These are phyloP conservation scores for Antarctomyces pellizariae DNA, from an alignment of 495 filamentous ascomycete genomes.

Conservation along the genomic window DNA sequence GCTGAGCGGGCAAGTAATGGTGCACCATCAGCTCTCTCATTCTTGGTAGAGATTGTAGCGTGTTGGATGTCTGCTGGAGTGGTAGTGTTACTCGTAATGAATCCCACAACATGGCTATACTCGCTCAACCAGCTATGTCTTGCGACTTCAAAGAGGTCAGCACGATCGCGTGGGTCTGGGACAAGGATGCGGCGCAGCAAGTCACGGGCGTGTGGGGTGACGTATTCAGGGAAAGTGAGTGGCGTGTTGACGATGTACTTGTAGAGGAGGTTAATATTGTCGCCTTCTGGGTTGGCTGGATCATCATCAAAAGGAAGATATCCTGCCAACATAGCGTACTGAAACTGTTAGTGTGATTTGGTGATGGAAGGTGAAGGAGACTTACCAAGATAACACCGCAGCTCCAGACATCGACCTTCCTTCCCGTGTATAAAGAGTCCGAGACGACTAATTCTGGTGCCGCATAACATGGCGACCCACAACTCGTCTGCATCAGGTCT, in stretches of 20 bases:
- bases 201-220: slow-evolving; percentile 89
- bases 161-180: slow-evolving; percentile 84
- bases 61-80: slow-evolving; percentile 68
- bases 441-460: slow-evolving; percentile 94
- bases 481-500: slow-evolving; percentile 64
- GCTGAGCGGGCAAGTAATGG: slow-evolving; percentile 56
- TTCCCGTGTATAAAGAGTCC: slow-evolving; percentile 88
- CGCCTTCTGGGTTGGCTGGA: slow-evolving; percentile 92
- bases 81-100: slow-evolving; percentile 88
- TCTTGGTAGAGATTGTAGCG: slow-evolving; percentile 42
- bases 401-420: slow-evolving; percentile 98
- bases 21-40: slow-evolving; percentile 39
- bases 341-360: slow-evolving; percentile 9
- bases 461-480: slow-evolving; percentile 80
- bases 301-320: slow-evolving; percentile 99
- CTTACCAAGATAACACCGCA: slow-evolving; percentile 95
- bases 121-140: slow-evolving; percentile 97
- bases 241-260: slow-evolving; percentile 98
- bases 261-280: slow-evolving; percentile 97
- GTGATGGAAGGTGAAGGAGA: slow-evolving; percentile 9
- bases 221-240: slow-evolving; percentile 95
- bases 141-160: slow-evolving; percentile 92
- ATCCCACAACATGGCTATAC: slow-evolving; percentile 80
- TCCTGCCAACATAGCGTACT: slow-evolving; percentile 98
- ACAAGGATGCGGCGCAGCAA: slow-evolving; percentile 81